phyloP scores from a whole-genome alignment of 805 yeast genomes.

The Nakazawaea ambrosiae region DNA sequence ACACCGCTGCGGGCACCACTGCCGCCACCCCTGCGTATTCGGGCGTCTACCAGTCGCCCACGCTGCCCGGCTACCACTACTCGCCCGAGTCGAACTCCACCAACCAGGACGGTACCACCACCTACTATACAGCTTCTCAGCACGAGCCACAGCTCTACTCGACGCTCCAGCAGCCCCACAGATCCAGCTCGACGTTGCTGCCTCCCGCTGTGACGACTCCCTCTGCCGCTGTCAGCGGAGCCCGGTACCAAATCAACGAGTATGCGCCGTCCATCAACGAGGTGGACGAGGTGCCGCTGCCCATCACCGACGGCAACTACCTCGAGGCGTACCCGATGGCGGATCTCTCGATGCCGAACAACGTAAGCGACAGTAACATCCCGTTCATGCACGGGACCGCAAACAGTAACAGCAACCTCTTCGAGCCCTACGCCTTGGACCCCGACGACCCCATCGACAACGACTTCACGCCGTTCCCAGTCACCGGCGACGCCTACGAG shows the following conservation, averaged over 20 bases:
- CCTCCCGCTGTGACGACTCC: too few relatives aligned
- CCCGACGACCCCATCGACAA: conserved; percentile 17
- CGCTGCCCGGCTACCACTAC: too few relatives aligned
- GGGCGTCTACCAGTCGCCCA: too few relatives aligned
- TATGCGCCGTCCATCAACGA: conserved; percentile 8
- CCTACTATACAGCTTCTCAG: too few relatives aligned
- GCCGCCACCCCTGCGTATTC: too few relatives aligned
- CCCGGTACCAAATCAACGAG: not conserved
- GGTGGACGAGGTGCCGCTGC: too few relatives aligned
- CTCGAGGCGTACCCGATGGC: conserved; percentile 4
- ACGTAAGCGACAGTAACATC: conserved; percentile 4
- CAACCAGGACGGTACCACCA: too few relatives aligned
- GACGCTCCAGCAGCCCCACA: not conserved
- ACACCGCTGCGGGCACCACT: too few relatives aligned
- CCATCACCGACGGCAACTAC: conserved; percentile 5
- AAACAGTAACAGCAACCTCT: conserved; percentile 1
- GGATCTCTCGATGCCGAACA: not conserved
- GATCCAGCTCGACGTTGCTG: not conserved
- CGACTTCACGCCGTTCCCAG: conserved; percentile 28
- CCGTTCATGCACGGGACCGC: conserved; percentile 5
- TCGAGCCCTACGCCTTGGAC: conserved; percentile 18
- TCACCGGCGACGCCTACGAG: conserved; percentile 21
- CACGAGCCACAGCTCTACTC: not conserved
- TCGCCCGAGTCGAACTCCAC: too few relatives aligned
- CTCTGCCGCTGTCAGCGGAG: too few relatives aligned